phyloP scores from a whole-genome alignment of 495 filamentous ascomycete species.

The Lophiostoma macrostomum region DNA sequence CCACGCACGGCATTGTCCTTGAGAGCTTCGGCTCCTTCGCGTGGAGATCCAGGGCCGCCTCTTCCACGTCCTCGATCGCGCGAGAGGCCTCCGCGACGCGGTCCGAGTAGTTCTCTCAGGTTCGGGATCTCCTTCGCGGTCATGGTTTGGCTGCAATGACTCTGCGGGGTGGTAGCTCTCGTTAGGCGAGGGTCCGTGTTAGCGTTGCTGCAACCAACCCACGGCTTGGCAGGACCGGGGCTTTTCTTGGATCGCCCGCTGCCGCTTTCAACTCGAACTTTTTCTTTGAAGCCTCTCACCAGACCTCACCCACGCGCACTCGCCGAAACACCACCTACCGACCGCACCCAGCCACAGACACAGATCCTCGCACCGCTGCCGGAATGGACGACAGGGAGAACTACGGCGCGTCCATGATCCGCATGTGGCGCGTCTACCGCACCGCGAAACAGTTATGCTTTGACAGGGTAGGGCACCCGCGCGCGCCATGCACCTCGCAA shows the following conservation, averaged over 20 bases:
- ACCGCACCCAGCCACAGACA: neutral
- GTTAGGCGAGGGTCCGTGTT: too few relatives aligned
- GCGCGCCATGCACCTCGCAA: slow-evolving; percentile 1
- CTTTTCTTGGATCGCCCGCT: neutral
- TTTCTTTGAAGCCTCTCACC: slow-evolving; percentile 10
- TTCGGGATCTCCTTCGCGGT: slow-evolving; percentile 23
- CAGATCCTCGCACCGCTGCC: neutral
- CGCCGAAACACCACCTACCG: neutral
- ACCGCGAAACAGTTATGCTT: slow-evolving; percentile 41
- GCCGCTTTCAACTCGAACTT: slow-evolving; percentile 1
- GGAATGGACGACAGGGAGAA: slow-evolving; percentile 12
- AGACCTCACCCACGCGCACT: neutral
- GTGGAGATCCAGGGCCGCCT: neutral
- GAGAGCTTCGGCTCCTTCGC: slow-evolving; percentile 8
- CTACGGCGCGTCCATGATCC: slow-evolving; percentile 23
- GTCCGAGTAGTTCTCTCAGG: slow-evolving; percentile 23
- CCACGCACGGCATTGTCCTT: slow-evolving; percentile 69
- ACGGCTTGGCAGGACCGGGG: slow-evolving; percentile 10
- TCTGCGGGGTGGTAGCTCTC: too few relatives aligned
- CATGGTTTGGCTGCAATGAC: too few relatives aligned
- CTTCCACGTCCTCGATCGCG: slow-evolving; percentile 18
- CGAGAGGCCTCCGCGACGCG: slow-evolving; percentile 18
- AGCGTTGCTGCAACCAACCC: neutral
- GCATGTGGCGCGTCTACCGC: slow-evolving; percentile 38
- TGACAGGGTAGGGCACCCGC: slow-evolving; percentile 36